These are phyloP conservation scores for Blastocystis sp. DNA, from an alignment of 352 stramenopile genomes.

Conservation along the genomic window DNA sequence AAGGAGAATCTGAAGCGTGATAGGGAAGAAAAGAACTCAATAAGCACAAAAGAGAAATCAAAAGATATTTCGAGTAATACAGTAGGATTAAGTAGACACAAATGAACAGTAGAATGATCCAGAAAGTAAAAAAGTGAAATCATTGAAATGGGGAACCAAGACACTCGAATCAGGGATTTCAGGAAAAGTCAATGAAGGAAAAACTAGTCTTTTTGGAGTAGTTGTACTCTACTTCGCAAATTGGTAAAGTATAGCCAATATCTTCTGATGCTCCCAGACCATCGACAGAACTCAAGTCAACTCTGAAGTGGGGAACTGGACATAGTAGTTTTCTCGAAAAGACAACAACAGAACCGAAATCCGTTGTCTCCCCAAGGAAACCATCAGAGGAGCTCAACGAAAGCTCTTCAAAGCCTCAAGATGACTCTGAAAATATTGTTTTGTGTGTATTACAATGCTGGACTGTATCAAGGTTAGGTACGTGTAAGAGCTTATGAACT, in stretches of 20 bases:
- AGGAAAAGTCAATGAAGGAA: background rate
- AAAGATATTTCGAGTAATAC: background rate
- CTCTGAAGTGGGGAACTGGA: constrained; percentile 43
- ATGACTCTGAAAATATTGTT: constrained; percentile 7
- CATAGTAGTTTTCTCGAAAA: background rate
- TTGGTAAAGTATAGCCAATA: background rate
- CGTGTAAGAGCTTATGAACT: background rate
- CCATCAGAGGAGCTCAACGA: background rate
- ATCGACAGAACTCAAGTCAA: background rate
- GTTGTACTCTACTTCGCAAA: background rate
- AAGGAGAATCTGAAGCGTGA: background rate
- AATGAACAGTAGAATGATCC: background rate
- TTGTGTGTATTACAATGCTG: background rate
- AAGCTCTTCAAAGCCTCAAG: background rate
- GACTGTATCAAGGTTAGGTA: background rate
- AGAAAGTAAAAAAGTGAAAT: constrained; percentile 3
- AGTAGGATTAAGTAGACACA: background rate
- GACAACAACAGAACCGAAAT: background rate
- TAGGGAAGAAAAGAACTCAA: background rate
- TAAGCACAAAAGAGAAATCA: background rate
- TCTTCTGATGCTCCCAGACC: background rate
- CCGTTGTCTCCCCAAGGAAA: background rate
- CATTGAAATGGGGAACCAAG: constrained; percentile 13
- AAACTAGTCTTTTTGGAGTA: background rate
- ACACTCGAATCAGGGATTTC: background rate